phyloP scores from a whole-genome alignment of 2,329 filamentous ascomycete species.

The Parafenestella ontariensis region DNA sequence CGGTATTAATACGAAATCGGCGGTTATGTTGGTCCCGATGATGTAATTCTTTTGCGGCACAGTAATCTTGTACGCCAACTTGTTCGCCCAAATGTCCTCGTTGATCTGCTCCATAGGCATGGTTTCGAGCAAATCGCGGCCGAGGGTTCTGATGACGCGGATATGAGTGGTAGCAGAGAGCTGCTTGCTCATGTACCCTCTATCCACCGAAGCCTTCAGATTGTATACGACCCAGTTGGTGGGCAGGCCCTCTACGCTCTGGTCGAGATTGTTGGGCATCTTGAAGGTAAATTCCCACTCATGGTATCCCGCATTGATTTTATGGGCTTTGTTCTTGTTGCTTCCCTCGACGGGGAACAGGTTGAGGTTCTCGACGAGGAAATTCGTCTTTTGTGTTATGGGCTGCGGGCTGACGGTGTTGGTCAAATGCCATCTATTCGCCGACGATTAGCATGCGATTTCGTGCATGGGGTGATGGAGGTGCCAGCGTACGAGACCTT shows the following conservation, averaged over 20 bases:
- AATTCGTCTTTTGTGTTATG: slow-evolving; percentile 55
- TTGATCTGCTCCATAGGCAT: slow-evolving; percentile 67
- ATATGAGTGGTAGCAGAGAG: slow-evolving; percentile 75
- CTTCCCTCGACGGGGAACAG: slow-evolving; percentile 53
- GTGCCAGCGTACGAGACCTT: slow-evolving; percentile 53
- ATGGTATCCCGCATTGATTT: slow-evolving; percentile 57
- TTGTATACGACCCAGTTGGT: slow-evolving; percentile 90
- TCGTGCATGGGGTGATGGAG: neutral
- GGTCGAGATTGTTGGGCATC: slow-evolving; percentile 62
- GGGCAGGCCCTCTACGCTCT: slow-evolving; percentile 88
- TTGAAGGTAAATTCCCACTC: slow-evolving; percentile 60
- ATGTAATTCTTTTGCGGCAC: slow-evolving; percentile 94
- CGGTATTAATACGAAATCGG: slow-evolving; percentile 87
- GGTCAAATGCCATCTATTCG: slow-evolving; percentile 44
- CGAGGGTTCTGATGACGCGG: slow-evolving; percentile 57
- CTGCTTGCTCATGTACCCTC: slow-evolving; percentile 89
- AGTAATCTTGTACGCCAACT: slow-evolving; percentile 93
- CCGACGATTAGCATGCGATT: slow-evolving; percentile 17
- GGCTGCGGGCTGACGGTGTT: slow-evolving; percentile 51
- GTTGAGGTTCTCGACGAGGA: slow-evolving; percentile 54
- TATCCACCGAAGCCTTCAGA: slow-evolving; percentile 85
- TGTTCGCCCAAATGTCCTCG: slow-evolving; percentile 97
- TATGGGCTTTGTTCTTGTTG: slow-evolving; percentile 51
- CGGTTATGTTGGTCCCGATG: slow-evolving; percentile 83
- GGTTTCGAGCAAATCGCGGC: slow-evolving; percentile 73